Evolutionary conservation across 805 yeast species (phyloP).

Genomic region (Nakazawaea wickerhamii): DNA sequence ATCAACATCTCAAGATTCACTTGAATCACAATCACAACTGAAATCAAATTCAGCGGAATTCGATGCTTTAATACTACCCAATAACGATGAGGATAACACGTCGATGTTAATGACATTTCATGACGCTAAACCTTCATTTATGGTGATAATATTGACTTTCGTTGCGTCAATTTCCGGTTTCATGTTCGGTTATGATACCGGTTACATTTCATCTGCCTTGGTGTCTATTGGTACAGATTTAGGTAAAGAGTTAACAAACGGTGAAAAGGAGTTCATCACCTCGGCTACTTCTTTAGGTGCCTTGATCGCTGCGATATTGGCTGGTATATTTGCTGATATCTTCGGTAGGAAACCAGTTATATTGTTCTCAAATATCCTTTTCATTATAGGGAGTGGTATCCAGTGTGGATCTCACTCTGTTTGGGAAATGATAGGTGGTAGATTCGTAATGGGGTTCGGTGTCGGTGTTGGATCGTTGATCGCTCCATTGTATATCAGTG

Average conservation of each 20-base stretch:
- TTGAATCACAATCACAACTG: background rate
- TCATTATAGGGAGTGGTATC: constrained; percentile 76
- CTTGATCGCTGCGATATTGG: constrained; percentile 65
- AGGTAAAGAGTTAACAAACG: constrained; percentile 54
- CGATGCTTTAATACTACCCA: constrained; percentile 23
- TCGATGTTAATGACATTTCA: constrained; percentile 42
- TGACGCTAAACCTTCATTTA: constrained; percentile 49
- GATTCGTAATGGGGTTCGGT: constrained; percentile 93
- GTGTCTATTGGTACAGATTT: constrained; percentile 81
- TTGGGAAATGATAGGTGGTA: constrained; percentile 90
- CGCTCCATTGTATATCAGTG: constrained; percentile 91
- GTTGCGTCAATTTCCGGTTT: constrained; percentile 90
- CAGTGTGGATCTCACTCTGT: constrained; percentile 78
- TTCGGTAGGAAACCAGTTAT: constrained; percentile 83
- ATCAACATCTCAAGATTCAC: constrained; percentile 2
- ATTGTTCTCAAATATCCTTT: constrained; percentile 75
- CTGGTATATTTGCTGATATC: constrained; percentile 78
- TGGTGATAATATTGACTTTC: constrained; percentile 65
- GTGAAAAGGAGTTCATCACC: constrained; percentile 85
- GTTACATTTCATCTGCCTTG: constrained; percentile 90
- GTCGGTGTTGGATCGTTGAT: constrained; percentile 92
- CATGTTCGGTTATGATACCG: constrained; percentile 97
- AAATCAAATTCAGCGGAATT: constrained; percentile 5
- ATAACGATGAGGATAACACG: constrained; percentile 44
- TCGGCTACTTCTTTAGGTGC: constrained; percentile 96